A percentile compares a stretch with the other conserved stretches of the same genome.
phyloP scores from a whole-genome alignment of 2,329 filamentous ascomycete genomes.

The Fusarium austroafricanum region DNA sequence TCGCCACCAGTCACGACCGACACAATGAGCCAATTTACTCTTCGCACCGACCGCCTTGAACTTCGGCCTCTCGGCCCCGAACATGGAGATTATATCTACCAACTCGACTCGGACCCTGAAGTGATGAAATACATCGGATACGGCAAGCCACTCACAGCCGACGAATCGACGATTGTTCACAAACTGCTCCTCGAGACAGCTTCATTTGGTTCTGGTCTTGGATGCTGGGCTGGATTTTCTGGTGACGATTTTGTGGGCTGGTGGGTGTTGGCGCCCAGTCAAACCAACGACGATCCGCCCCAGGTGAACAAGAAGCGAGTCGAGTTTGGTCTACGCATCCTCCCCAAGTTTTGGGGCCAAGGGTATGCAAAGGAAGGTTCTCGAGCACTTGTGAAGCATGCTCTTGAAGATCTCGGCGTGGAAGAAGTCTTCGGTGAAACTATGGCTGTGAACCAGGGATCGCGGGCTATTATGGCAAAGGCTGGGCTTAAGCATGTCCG shows the following conservation, averaged over 20 bases:
- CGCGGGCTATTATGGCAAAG: constrained; percentile 39
- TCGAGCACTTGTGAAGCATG: constrained; percentile 45
- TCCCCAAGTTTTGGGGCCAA: constrained; percentile 47
- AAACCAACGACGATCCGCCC: constrained; percentile 26
- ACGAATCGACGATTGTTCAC: constrained; percentile 40
- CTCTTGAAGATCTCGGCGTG: constrained; percentile 45
- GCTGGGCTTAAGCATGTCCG: constrained; percentile 36
- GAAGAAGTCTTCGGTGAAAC: constrained; percentile 45
- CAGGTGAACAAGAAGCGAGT: constrained; percentile 27
- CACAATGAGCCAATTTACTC: constrained; percentile 37
- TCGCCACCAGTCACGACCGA: not conserved
- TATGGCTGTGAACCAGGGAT: constrained; percentile 48
- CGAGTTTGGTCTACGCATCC: constrained; percentile 46
- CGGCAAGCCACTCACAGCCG: constrained; percentile 35
- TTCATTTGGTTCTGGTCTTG: constrained; percentile 32
- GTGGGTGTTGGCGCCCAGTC: constrained; percentile 46
- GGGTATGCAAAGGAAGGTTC: constrained; percentile 50
- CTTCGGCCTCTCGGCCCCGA: constrained; percentile 31
- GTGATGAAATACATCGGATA: constrained; percentile 43
- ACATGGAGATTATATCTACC: constrained; percentile 35
- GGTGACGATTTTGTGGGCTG: constrained; percentile 48
- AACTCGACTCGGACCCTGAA: constrained; percentile 35
- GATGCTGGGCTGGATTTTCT: constrained; percentile 38
- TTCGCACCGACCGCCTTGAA: constrained; percentile 35
- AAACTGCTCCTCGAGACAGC: constrained; percentile 41